Evolutionary conservation across 495 filamentous ascomycete species (phyloP), one percentile per base, ranked within the genome.

Genomic region (Penicillium subrubescens): DNA sequence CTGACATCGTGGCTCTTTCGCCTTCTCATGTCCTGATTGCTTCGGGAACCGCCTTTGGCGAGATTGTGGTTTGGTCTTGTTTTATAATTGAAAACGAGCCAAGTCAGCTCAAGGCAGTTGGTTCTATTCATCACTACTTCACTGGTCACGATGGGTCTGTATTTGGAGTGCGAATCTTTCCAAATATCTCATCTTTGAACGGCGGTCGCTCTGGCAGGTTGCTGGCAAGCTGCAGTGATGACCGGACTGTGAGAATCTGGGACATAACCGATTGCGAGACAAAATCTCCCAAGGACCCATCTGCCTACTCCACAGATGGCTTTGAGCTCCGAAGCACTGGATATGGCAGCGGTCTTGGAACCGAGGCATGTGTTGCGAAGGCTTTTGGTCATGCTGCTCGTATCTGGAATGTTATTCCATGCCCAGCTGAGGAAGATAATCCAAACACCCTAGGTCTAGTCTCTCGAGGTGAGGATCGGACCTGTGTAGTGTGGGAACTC

Each of bases 111-210:
- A 51, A 64, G 56, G 71, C 69, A 23, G 65, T 70, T 27, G 68
- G 67, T 48, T 76, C 73, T 6, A 81, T 92, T 19, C 87, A 95
- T 48, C 86, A 86, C 59, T 87, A 90, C 29, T 92, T 98, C 65
- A 86, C 86, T 6, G 96, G 93, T 0, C 95, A 99, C 67, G 93
- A 98, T 64, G 95, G 95, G 0, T 97, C 95, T 0, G 88, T 98
- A 7, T 98, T 97, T 67, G 93, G 91, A 8, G 89, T 98, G 12
- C 81, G 84, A 10, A 90, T 97, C 27, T 97, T 92, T 0, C 81
- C 84, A 0, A 73, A 80, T 39, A 79, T 94, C 5, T 60, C 68
- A 11, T 65, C 71, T 12, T 60, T 76, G 6, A 72, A 70, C n/a
- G 65, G 68, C 5, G 77, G 72, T 11, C 64, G 68, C 10, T 71